Percentiles rank a stretch among this genome's conserved stretches.
These are phyloP conservation scores for Cyclospora cayetanensis DNA, from an alignment of 169 alveolate species.

Conservation along the genomic window DNA sequence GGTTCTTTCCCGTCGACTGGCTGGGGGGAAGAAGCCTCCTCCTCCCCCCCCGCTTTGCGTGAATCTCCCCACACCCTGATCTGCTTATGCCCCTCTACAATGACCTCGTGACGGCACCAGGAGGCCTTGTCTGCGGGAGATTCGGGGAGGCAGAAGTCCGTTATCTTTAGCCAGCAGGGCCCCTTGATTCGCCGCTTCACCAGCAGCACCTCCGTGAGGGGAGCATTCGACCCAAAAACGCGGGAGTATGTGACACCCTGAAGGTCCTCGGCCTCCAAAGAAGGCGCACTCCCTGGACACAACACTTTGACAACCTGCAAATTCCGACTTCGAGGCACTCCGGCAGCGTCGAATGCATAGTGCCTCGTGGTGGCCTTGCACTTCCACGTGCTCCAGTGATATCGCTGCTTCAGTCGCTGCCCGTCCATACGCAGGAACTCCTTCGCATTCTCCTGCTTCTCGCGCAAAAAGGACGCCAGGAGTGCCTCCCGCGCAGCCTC, in stretches of 20 bases:
- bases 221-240: slow-evolving; percentile 63
- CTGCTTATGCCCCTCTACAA: slow-evolving; percentile 43
- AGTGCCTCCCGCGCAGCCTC: not conserved
- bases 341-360: slow-evolving; percentile 71
- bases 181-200: slow-evolving; percentile 85
- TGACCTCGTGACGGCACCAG: slow-evolving; percentile 68
- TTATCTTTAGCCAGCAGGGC: slow-evolving; percentile 84
- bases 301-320: slow-evolving; percentile 22
- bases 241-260: slow-evolving; percentile 66
- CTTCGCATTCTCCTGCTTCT: not conserved
- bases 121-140: slow-evolving; percentile 44
- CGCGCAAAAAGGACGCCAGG: not conserved
- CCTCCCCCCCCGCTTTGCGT: not conserved
- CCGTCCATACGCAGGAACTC: slow-evolving; percentile 14
- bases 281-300: slow-evolving; percentile 22
- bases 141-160: not conserved
- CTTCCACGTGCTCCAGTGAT: slow-evolving; percentile 3
- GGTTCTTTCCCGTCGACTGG: not conserved
- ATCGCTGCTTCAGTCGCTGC: slow-evolving; percentile 39
- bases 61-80: slow-evolving; percentile 43
- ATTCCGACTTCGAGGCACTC: slow-evolving; percentile 54
- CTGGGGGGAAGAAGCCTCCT: not conserved
- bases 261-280: slow-evolving; percentile 22
- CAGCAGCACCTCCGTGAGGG: slow-evolving; percentile 66
- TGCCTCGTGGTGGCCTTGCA: slow-evolving; percentile 51